Conservation (phyloP, 768 basidiomycete species). For the Tubosaeta brunneosetosa region DNA sequence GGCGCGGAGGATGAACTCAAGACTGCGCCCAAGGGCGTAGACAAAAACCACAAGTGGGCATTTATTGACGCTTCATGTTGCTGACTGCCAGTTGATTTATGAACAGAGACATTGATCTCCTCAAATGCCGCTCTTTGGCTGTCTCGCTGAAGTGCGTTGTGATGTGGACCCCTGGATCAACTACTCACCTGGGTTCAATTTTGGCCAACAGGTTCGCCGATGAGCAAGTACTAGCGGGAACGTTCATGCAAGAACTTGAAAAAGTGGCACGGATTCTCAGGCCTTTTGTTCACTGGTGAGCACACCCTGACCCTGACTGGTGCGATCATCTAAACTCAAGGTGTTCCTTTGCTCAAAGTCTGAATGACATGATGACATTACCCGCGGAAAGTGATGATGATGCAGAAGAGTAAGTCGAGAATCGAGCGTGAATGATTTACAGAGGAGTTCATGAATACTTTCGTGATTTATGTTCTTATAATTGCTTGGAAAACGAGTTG, state of each 20-base stretch:
- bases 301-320: neutral
- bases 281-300: slow-evolving; percentile 80
- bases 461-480: neutral
- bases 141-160: slow-evolving; percentile 53
- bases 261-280: slow-evolving; percentile 50
- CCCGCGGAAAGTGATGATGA: slow-evolving; percentile 27
- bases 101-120: slow-evolving; percentile 80
- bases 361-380: slow-evolving; percentile 71
- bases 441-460: neutral
- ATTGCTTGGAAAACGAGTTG: neutral
- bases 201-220: slow-evolving; percentile 58
- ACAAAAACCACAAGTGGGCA: slow-evolving; percentile 71
- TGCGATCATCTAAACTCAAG: neutral
- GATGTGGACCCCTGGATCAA: slow-evolving; percentile 4
- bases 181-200: slow-evolving; percentile 16
- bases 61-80: neutral
- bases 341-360: slow-evolving; percentile 31
- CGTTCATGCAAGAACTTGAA: slow-evolving; percentile 62
- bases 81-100: neutral
- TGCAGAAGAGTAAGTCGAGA: slow-evolving; percentile 3
- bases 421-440: slow-evolving; percentile 4
- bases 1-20: slow-evolving; percentile 86
- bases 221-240: slow-evolving; percentile 57
- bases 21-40: slow-evolving; percentile 84
- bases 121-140: slow-evolving; percentile 77